Evolutionary conservation across 1,284 basidiomycete species (phyloP), one percentile per base, ranked within the genome.

Genomic region (Moesziomyces sp.): DNA sequence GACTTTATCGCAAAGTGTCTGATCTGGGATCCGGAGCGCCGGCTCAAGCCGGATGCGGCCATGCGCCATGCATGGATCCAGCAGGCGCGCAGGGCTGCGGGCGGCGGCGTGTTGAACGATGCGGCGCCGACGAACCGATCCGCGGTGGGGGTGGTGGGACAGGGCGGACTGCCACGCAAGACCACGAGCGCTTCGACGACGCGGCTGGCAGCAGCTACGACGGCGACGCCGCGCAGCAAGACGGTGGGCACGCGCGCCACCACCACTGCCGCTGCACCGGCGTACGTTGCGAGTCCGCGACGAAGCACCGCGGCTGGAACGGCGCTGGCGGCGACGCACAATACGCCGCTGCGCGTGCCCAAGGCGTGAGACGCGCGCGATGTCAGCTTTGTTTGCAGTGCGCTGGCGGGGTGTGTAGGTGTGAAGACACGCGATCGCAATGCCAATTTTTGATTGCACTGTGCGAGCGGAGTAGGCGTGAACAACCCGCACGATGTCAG

Each of bases 1-100:
- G 88, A 88, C 78, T 89, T 99, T 82, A 92, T 99, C 72, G 88
- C 92, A 3, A 97, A 96, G 84, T 99, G 97, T 85, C 88, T 99
- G 24, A 89, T 93, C 16, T 99, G 96, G 97, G 97, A 99, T 86
- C 97, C 97, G 1, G 96, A 99, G 81, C 89, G 93, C 61, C 89
- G 97, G 43, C 88, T 99, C 82, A 98, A 97, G 85, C 96, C 96
- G 2, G 93, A 95, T 76, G 89, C 91, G 16, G 96, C 97, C 1
- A 86, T 85, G 73, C 72, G 83, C 4, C 85, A 85, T 60, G 70
- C 81, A 3, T 84, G 83, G 83, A 73, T 80, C 40, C 40, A 46
- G 49, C 65, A 69, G 46, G 59, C 65, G 7, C 67, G 54, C 42
- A 35, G 53, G 23, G 23, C n/a, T 0, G 59, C 26, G 13, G 66